Base-by-base conservation (phyloP, 2,329 filamentous ascomycete species). In the Aspergillus fumigatus region DNA sequence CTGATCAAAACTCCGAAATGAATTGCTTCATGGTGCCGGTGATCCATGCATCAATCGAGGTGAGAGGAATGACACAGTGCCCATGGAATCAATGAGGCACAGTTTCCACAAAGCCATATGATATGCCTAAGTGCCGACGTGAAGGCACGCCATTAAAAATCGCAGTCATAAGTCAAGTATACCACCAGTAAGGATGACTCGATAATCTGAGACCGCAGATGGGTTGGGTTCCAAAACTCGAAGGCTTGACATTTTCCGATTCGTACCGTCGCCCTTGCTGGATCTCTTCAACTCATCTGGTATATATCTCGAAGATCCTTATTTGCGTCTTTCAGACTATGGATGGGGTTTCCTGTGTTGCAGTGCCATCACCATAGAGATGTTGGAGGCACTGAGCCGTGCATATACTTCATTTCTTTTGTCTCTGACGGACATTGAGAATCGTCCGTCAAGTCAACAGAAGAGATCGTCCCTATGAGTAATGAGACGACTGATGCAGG, bases 191-290 rank as follows among this genome's bases (percentile, higher is more conserved):
- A 38, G 32, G 32, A 38, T 38, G 14, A 41, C 27, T 58, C 19
- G 53, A 61, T 53, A 55, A 56, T 57, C 32, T 61, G 59, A 63
- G 59, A 61, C 57, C 52, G 51, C 55, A 50, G 54, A 47, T 48
- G 57, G 55, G 50, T 23, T 38, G 19, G 48, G 38, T 53, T 52
- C 49, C 48, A 38, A 41, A 54, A 59, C 41, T 54, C 52, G 32
- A 38, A 38, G 32, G 4, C 14, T 7, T 38, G 32, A 38, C n/a
- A 38, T 38, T 38, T 14, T 7, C 32, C 32, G 32, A 38, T 38
- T 38, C 14, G 32, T 38, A 17, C 14, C 14, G 14, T 38, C 14
- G 32, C 32, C 32, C 32, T 38, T 38, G 32, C 32, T 38, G 32
- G 14, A 38, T 38, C n/a, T 38, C 14, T 38, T 17, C 7, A 3